Conservation (phyloP, 2,329 filamentous ascomycete genomes). For the Dactylellina haptotyla region DNA sequence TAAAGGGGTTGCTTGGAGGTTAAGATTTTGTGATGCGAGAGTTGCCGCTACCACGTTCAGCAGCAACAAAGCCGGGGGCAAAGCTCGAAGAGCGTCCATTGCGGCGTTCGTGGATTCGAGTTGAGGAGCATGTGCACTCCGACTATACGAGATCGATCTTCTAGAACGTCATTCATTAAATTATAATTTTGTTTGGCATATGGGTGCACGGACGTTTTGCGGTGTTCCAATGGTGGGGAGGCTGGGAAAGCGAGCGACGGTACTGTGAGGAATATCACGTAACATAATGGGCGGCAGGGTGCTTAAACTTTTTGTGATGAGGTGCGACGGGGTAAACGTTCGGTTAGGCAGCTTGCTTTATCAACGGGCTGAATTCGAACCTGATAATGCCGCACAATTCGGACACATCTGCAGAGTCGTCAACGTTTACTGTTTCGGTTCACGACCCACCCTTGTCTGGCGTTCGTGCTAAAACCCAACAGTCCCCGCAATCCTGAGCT, state of each 20-base stretch:
- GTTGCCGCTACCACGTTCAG: slow-evolving; percentile 2
- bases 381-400: slow-evolving; percentile 26
- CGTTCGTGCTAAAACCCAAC: slow-evolving; percentile 6
- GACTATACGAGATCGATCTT: no score
- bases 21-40: slow-evolving; percentile 26
- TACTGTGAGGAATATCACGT: background rate
- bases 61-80: background rate
- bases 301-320: slow-evolving; percentile 1
- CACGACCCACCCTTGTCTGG: background rate
- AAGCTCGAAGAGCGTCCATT: background rate
- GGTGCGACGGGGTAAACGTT: slow-evolving; percentile 3
- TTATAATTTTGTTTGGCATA: no score
- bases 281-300: background rate
- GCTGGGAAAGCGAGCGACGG: no score
- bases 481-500: slow-evolving; percentile 17
- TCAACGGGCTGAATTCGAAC: background rate
- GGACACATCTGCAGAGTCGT: background rate
- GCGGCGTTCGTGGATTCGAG: no score
- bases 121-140: no score
- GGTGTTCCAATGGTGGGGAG: background rate
- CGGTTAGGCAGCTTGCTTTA: slow-evolving; percentile 2
- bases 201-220: no score
- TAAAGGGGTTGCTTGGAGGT: slow-evolving; percentile 19
- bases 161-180: slow-evolving; percentile 30
- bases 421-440: slow-evolving; percentile 2